Evolutionary conservation across 257 asterid species (phyloP), one percentile per base, ranked within the genome.

Genomic region (Lavandula angustifolia): DNA sequence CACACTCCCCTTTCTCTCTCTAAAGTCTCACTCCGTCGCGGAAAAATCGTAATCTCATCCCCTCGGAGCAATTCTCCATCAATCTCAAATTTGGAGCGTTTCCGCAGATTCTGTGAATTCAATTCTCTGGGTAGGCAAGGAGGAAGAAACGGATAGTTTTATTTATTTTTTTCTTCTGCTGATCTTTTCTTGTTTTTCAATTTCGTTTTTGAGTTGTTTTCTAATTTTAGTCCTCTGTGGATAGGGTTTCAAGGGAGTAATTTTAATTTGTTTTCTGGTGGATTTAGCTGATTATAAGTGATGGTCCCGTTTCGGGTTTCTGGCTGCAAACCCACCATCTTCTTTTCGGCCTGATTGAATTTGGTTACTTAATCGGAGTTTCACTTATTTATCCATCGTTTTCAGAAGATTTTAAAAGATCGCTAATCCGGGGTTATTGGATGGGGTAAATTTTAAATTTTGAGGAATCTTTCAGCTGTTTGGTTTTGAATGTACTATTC

Each of bases 1-100:
- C 72, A 72, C 80, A 68, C 53, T 56, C 66, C 69, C 61, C 43
- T 74, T 77, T 72, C 79, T 71, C 80, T 71, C 79, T 73, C 85
- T 69, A 73, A 71, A 79, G 60, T 71, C 79, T 67, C 79, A 76
- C 76, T 64, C 52, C 34, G 57, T 50, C 75, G 67, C 73, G 57
- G 67, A 46, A 61, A 67, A 72, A 18, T 74, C 74, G 72, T 66
- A 71, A 66, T 78, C 76, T 62, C 73, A 37, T 68, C 76, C 70
- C 74, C 60, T 61, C 54, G 62, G 70, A 49, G 35, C 44, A 54
- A 40, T 72, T 63, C 60, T 42, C 48, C 70, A 7, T 43, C 4
- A 71, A 63, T 54, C 32, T 77, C 69, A 64, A 77, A 74, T 70
- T 74, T 62, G 49, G 56, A 14, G 60, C 16, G 27, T 13, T 64